These are phyloP conservation scores for Xylariaceae sp. DNA, from an alignment of 2,329 filamentous ascomycete genomes.

Conservation along the genomic window DNA sequence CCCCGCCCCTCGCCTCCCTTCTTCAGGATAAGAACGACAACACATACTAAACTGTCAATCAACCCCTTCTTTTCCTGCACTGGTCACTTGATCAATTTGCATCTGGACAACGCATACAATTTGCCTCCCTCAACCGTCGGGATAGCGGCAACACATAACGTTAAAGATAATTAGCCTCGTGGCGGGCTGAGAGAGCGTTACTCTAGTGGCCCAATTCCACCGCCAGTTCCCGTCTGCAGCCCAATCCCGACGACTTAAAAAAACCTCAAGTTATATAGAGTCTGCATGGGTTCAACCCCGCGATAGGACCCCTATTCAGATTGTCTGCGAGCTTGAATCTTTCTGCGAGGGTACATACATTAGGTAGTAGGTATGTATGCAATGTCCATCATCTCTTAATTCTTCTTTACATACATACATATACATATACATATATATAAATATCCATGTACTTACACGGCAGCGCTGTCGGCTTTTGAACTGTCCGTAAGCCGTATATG, in stretches of 20 bases:
- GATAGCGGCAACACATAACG: constrained; percentile 16
- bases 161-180: too few species aligned
- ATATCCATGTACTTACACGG: too few species aligned
- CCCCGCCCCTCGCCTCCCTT: too few species aligned
- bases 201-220: constrained; percentile 35
- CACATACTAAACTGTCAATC: constrained; percentile 3
- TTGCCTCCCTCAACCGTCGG: constrained; percentile 7
- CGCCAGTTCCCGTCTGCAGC: constrained; percentile 36
- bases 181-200: constrained; percentile 19
- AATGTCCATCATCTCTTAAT: not conserved
- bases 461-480: constrained; percentile 20
- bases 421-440: too few species aligned
- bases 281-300: constrained; percentile 58
- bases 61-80: constrained; percentile 5
- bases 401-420: too few species aligned
- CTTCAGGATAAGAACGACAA: constrained; percentile 23
- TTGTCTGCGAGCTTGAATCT: constrained; percentile 63
- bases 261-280: too few species aligned
- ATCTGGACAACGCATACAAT: constrained; percentile 18
- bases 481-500: too few species aligned
- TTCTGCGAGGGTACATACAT: constrained; percentile 55
- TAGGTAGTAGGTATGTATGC: constrained; percentile 45
- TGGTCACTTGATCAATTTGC: constrained; percentile 19
- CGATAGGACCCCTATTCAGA: constrained; percentile 52
- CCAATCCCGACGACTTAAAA: constrained; percentile 33